Percentiles rank a stretch among this genome's conserved stretches.
Evolutionary conservation across 805 yeast genomes (phyloP).

Genomic region (Lipomyces yamanashiensis): DNA sequence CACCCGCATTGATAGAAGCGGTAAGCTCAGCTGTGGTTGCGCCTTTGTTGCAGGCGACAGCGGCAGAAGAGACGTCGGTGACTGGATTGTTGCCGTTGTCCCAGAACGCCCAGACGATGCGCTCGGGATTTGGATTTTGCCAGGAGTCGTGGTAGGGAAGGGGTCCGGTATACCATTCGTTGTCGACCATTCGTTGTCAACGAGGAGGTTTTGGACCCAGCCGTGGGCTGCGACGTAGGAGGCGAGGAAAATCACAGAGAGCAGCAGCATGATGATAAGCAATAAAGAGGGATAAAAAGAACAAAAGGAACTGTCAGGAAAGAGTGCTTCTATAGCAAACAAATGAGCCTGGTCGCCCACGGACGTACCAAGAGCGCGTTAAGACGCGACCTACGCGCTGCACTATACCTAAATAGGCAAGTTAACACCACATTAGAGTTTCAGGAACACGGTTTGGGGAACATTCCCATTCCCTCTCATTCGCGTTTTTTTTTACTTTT

Average conservation of each 20-base stretch:
- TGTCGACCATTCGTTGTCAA: conserved; percentile 1
- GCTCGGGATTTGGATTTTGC: conserved; percentile 1
- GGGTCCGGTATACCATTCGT: neutral
- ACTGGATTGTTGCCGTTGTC: neutral
- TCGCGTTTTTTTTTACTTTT: neutral
- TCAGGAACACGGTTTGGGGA: neutral
- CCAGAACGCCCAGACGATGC: conserved; percentile 8
- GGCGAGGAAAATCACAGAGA: neutral
- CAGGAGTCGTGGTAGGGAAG: conserved; percentile 6
- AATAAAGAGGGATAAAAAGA: too few relatives aligned
- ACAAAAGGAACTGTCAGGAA: too few relatives aligned
- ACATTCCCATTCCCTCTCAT: neutral
- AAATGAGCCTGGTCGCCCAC: neutral
- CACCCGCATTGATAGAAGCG: neutral
- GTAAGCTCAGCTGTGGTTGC: neutral
- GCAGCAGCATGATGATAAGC: neutral
- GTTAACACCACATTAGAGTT: neutral
- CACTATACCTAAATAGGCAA: neutral
- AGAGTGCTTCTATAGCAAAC: neutral
- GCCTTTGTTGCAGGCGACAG: neutral
- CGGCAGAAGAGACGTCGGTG: conserved; percentile 3
- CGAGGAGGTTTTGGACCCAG: conserved; percentile 4
- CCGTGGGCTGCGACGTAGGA: conserved; percentile 1
- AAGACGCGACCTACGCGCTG: neutral
- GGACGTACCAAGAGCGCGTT: neutral